Evolutionary conservation across 352 stramenopile species (phyloP).

Genomic region (Phytophthora hibernalis): DNA sequence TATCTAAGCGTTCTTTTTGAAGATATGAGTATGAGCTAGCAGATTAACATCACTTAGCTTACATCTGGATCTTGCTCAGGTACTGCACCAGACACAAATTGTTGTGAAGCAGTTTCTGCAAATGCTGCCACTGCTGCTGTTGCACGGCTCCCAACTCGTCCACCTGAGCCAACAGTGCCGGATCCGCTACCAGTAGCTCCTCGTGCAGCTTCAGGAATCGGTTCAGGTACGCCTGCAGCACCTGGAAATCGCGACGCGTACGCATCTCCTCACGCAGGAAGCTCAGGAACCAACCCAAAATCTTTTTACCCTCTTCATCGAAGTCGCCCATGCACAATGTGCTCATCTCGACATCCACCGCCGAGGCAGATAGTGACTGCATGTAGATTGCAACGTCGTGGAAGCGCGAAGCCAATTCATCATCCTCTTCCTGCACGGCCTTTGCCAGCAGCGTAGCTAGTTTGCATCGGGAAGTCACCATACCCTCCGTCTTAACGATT

Average conservation of each 20-base stretch:
- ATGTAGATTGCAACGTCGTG: constrained; percentile 63
- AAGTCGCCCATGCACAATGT: constrained; percentile 88
- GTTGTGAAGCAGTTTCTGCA: constrained; percentile 86
- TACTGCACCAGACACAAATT: constrained; percentile 90
- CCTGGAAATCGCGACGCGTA: constrained; percentile 74
- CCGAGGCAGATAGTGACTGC: constrained; percentile 76
- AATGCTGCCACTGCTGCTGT: constrained; percentile 79
- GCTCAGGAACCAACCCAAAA: constrained; percentile 68
- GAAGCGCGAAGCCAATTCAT: constrained; percentile 42
- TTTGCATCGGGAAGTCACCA: constrained; percentile 80
- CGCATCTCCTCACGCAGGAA: constrained; percentile 76
- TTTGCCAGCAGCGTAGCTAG: constrained; percentile 63
- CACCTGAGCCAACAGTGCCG: constrained; percentile 60
- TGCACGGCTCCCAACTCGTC: constrained; percentile 65
- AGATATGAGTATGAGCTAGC: constrained; percentile 20
- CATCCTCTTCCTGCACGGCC: constrained; percentile 35
- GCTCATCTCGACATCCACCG: constrained; percentile 83
- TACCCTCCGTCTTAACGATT: constrained; percentile 74
- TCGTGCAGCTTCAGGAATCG: constrained; percentile 89
- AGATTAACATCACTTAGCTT: constrained; percentile 28
- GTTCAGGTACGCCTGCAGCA: constrained; percentile 87
- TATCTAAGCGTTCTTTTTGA: constrained; percentile 27
- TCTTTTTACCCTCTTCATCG: constrained; percentile 71
- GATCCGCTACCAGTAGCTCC: constrained; percentile 68
- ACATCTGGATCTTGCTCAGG: constrained; percentile 91